Evolutionary conservation across 2,329 filamentous ascomycete species (phyloP).

Genomic region (Diplodia mutila): DNA sequence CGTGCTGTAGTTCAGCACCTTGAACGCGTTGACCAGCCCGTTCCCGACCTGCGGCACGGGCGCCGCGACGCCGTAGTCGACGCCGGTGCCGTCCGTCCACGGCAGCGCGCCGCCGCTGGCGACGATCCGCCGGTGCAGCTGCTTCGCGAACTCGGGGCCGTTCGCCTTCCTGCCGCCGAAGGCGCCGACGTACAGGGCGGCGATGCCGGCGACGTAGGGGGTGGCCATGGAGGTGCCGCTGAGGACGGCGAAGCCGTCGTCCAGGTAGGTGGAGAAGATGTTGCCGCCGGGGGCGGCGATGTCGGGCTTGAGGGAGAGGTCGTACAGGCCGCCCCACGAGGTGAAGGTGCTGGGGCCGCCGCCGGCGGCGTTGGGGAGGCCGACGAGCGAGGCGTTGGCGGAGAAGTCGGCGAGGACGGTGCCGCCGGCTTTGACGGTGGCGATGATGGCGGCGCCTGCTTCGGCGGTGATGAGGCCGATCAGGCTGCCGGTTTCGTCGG

Average conservation of each 20-base stretch:
- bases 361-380: conserved; percentile 40
- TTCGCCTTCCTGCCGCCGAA: conserved; percentile 32
- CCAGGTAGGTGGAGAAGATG: conserved; percentile 63
- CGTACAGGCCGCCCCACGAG: conserved; percentile 65
- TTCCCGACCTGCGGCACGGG: conserved; percentile 65
- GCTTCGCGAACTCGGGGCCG: conserved; percentile 33
- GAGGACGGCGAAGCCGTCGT: conserved; percentile 54
- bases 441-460: conserved; percentile 17
- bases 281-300: conserved; percentile 60
- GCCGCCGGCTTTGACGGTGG: conserved; percentile 9
- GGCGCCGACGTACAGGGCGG: conserved; percentile 37
- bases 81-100: conserved; percentile 29
- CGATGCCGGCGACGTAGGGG: conserved; percentile 58
- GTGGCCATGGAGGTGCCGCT: conserved; percentile 65
- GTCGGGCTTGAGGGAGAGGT: conserved; percentile 61
- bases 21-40: conserved; percentile 63
- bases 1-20: conserved; percentile 60
- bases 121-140: conserved; percentile 34
- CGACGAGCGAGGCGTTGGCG: conserved; percentile 18
- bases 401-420: not conserved
- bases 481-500: conserved; percentile 31
- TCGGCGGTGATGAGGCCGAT: conserved; percentile 33
- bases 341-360: conserved; percentile 59
- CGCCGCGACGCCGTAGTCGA: conserved; percentile 29
- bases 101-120: conserved; percentile 37